These are phyloP conservation scores for Pythium scleroteichum DNA, from an alignment of 352 stramenopile species.

Conservation along the genomic window DNA sequence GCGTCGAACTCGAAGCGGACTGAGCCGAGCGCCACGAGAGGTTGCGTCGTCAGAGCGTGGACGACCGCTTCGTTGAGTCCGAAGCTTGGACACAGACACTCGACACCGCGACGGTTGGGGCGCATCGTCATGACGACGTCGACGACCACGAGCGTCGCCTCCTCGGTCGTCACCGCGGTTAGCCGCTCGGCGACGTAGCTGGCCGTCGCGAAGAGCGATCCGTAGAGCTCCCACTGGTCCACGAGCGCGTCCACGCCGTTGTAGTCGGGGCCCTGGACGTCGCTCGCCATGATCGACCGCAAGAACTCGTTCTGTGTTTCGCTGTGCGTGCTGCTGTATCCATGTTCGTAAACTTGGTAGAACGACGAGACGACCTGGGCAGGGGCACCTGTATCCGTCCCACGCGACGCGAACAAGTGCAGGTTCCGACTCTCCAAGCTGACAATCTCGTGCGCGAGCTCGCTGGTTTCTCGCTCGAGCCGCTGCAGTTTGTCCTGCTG, in stretches of 20 bases:
- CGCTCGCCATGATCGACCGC: slow-evolving; percentile 46
- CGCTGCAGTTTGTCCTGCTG: slow-evolving; percentile 31
- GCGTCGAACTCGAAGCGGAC: slow-evolving; percentile 56
- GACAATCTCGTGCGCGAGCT: background rate
- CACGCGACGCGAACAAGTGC: slow-evolving; percentile 16
- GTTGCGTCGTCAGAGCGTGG: slow-evolving; percentile 39
- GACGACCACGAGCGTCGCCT: slow-evolving; percentile 47
- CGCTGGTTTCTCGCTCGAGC: slow-evolving; percentile 3
- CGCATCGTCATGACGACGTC: slow-evolving; percentile 37
- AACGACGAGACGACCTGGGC: slow-evolving; percentile 41
- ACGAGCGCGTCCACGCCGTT: slow-evolving; percentile 44
- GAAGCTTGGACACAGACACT: slow-evolving; percentile 44
- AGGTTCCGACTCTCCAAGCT: background rate
- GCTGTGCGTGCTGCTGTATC: slow-evolving; percentile 29
- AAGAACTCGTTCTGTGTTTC: slow-evolving; percentile 41
- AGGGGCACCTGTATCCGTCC: slow-evolving; percentile 4
- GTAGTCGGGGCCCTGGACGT: slow-evolving; percentile 50
- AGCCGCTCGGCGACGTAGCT: slow-evolving; percentile 30
- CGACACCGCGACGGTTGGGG: slow-evolving; percentile 36
- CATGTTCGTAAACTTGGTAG: slow-evolving; percentile 36
- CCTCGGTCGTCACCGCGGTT: slow-evolving; percentile 32
- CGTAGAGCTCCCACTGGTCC: slow-evolving; percentile 50
- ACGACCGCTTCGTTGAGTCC: slow-evolving; percentile 34
- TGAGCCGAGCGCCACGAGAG: slow-evolving; percentile 39
- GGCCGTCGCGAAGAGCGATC: slow-evolving; percentile 35